Percentiles rank a stretch among this genome's conserved stretches.
These are phyloP conservation scores for Fragaria nilgerrensis DNA, from an alignment of 306 rosid genomes.

Conservation along the genomic window DNA sequence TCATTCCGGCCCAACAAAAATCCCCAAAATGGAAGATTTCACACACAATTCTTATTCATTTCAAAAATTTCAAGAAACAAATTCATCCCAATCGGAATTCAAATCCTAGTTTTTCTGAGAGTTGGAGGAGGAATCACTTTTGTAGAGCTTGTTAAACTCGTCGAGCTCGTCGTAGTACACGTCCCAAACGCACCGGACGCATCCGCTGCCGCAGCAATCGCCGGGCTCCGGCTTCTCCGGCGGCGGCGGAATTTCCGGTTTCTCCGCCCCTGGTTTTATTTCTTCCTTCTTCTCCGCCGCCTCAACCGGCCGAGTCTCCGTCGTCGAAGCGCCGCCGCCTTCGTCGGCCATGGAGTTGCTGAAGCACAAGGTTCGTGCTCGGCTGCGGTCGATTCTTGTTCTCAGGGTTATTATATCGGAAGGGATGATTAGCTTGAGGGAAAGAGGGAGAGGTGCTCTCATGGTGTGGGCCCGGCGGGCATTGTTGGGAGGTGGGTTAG, in stretches of 20 bases:
- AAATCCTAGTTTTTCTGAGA: constrained; percentile 4
- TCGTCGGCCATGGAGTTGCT: constrained; percentile 31
- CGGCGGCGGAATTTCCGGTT: constrained; percentile 42
- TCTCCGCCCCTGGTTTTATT: background rate
- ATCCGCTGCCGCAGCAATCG: constrained; percentile 93
- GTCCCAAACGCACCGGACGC: constrained; percentile 96
- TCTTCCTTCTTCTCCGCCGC: constrained; percentile 1
- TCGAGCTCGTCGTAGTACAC: constrained; percentile 85
- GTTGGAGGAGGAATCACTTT: constrained; percentile 32
- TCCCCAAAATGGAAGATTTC: background rate
- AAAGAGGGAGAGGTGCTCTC: constrained; percentile 16
- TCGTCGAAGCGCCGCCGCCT: background rate
- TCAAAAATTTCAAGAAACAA: background rate
- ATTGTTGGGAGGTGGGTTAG: constrained; percentile 6
- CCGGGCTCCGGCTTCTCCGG: constrained; percentile 82
- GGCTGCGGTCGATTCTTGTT: constrained; percentile 8
- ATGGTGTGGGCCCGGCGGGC: constrained; percentile 22
- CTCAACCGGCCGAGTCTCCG: constrained; percentile 1
- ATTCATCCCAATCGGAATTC: background rate
- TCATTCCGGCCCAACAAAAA: background rate
- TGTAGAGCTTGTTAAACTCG: constrained; percentile 51
- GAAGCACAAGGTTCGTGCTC: background rate
- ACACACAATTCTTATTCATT: background rate
- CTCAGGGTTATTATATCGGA: background rate
- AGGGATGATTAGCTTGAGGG: background rate